Evolutionary conservation across 345 rosid genomes (phyloP).

Genomic region (Brassica cretica): DNA sequence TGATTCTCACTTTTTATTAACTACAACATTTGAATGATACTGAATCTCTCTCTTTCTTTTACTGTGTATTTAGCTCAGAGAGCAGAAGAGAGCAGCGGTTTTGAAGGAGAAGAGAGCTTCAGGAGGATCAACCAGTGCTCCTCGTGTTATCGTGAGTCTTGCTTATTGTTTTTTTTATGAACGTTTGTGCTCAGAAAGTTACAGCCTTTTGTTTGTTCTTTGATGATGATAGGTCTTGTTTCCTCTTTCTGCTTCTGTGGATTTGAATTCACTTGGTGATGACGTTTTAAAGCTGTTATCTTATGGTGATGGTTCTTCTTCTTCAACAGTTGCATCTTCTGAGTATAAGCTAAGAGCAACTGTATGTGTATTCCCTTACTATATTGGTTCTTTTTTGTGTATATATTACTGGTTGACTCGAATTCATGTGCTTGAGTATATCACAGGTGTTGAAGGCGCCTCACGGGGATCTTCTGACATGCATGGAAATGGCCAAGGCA

Average conservation of each 20-base stretch:
- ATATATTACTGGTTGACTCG: background rate
- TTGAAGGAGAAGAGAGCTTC: constrained; percentile 79
- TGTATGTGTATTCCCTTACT: constrained; percentile 44
- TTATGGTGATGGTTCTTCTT: constrained; percentile 41
- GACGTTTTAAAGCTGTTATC: constrained; percentile 57
- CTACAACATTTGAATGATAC: background rate
- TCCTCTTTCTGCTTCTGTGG: constrained; percentile 68
- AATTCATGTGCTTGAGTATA: constrained; percentile 1
- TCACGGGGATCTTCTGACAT: constrained; percentile 73
- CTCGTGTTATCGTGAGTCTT: background rate
- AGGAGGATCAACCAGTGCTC: constrained; percentile 57
- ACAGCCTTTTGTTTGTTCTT: too few species aligned
- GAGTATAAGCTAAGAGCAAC: constrained; percentile 73
- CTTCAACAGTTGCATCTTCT: constrained; percentile 63
- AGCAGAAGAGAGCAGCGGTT: constrained; percentile 76
- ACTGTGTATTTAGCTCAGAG: constrained; percentile 51
- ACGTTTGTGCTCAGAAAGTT: background rate
- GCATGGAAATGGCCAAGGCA: constrained; percentile 98
- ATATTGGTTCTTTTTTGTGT: background rate
- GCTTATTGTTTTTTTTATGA: too few species aligned
- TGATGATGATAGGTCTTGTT: constrained; percentile 63
- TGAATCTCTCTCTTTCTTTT: background rate
- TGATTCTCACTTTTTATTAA: constrained; percentile 36
- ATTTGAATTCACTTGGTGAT: constrained; percentile 57
- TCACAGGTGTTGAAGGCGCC: constrained; percentile 76